These are phyloP conservation scores for Thalassiosira hispida DNA, from an alignment of 352 stramenopile genomes.

Conservation along the genomic window DNA sequence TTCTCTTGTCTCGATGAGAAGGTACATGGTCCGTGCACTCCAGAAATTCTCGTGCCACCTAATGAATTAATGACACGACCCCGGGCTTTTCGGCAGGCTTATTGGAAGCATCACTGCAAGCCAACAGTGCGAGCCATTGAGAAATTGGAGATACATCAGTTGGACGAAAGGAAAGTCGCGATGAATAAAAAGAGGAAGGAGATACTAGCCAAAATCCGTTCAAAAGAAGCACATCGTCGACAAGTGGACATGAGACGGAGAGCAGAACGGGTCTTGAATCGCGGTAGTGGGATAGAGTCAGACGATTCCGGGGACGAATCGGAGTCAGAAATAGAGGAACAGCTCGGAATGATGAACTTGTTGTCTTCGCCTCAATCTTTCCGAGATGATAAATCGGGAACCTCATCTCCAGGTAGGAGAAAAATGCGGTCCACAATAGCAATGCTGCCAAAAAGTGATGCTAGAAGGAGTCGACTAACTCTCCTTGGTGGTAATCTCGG, in stretches of 20 bases:
- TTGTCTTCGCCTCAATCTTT: background rate
- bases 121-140: slow-evolving; percentile 19
- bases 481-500: background rate
- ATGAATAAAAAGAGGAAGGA: slow-evolving; percentile 36
- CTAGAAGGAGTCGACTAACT: background rate
- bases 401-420: slow-evolving; percentile 1
- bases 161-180: slow-evolving; percentile 23
- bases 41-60: slow-evolving; percentile 39
- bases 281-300: background rate
- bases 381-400: slow-evolving; percentile 6
- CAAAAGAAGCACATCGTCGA: slow-evolving; percentile 3
- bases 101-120: slow-evolving; percentile 46
- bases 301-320: slow-evolving; percentile 34
- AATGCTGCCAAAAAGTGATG: background rate
- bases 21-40: slow-evolving; percentile 27
- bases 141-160: slow-evolving; percentile 15
- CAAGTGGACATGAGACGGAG: slow-evolving; percentile 32
- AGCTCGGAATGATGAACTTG: background rate
- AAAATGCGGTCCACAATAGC: slow-evolving; percentile 4
- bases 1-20: slow-evolving; percentile 28
- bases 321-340: slow-evolving; percentile 13
- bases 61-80: slow-evolving; percentile 44
- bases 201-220: slow-evolving; percentile 32
- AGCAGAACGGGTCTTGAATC: slow-evolving; percentile 29
- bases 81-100: slow-evolving; percentile 39